phyloP scores from a whole-genome alignment of 2,329 filamentous ascomycete genomes.

The Fusarium decemcellulare region DNA sequence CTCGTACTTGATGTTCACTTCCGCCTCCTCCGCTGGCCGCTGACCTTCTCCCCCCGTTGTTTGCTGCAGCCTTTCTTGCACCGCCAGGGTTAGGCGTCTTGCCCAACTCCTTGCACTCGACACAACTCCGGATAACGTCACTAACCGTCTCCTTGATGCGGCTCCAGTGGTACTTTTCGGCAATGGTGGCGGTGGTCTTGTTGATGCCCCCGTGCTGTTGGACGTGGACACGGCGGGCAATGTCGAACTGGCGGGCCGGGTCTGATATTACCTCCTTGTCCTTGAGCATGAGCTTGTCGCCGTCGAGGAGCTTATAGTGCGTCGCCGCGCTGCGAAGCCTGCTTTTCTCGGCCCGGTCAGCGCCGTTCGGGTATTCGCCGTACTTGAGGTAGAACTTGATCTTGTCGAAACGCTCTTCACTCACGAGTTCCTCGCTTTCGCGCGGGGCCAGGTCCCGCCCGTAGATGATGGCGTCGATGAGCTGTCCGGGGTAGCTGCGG shows the following conservation, averaged over 20 bases:
- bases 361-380: constrained; percentile 91
- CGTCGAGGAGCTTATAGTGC: constrained; percentile 88
- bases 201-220: constrained; percentile 92
- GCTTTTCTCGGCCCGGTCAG: constrained; percentile 95
- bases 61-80: constrained; percentile 36
- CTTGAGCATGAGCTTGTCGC: constrained; percentile 93
- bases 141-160: constrained; percentile 98
- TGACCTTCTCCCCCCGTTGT: constrained; percentile 19
- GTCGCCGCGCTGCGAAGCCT: constrained; percentile 93
- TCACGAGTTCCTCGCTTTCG: constrained; percentile 86
- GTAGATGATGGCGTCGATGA: constrained; percentile 84
- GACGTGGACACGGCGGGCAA: constrained; percentile 83
- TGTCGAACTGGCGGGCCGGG: constrained; percentile 90
- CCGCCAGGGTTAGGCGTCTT: constrained; percentile 63
- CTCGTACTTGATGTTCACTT: constrained; percentile 33
- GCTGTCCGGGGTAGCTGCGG: constrained; percentile 76
- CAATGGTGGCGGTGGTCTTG: constrained; percentile 95
- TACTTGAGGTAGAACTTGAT: constrained; percentile 98
- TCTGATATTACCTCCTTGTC: constrained; percentile 98
- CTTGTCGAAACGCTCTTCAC: constrained; percentile 98
- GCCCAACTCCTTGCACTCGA: constrained; percentile 86
- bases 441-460: constrained; percentile 72
- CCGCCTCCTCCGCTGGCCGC: constrained; percentile 12
- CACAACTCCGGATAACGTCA: constrained; percentile 92
- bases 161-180: constrained; percentile 96